These are phyloP conservation scores for Populus nigra DNA, from an alignment of 345 rosid species.

Conservation along the genomic window DNA sequence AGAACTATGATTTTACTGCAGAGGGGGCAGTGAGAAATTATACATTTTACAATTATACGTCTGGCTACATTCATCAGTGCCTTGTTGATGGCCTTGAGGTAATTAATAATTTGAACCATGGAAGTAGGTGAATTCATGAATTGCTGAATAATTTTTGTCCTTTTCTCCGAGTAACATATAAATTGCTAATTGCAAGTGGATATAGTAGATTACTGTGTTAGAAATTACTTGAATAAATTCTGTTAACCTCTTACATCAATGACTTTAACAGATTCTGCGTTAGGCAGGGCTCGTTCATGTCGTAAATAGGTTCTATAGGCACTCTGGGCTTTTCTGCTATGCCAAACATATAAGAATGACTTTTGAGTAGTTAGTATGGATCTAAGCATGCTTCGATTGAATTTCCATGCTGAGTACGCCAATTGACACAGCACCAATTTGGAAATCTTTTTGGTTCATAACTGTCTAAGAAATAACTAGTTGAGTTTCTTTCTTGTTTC, in stretches of 20 bases:
- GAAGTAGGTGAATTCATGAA: slow-evolving; percentile 3
- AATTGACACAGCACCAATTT: background rate
- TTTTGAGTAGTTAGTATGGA: slow-evolving; percentile 1
- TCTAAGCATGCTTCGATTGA: background rate
- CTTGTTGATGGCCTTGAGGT: slow-evolving; percentile 79
- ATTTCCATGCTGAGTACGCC: background rate
- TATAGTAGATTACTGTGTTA: background rate
- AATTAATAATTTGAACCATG: slow-evolving; percentile 11
- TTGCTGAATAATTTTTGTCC: background rate
- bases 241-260: background rate
- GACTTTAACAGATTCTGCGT: background rate
- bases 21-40: slow-evolving; percentile 62
- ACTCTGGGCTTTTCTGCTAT: background rate
- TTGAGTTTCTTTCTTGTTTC: slow-evolving; percentile 12
- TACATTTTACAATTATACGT: slow-evolving; percentile 68
- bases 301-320: background rate
- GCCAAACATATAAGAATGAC: slow-evolving; percentile 3
- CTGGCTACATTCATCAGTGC: slow-evolving; percentile 88
- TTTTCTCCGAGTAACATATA: slow-evolving; percentile 8
- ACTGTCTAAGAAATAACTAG: background rate
- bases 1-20: slow-evolving; percentile 52
- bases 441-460: background rate
- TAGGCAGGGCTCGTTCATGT: background rate
- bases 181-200: background rate
- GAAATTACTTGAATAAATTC: background rate